Percentiles rank a stretch among this genome's conserved stretches.
Evolutionary conservation across 208 protist species (phyloP).

Genomic region (Endotrypanum monterogeii): DNA sequence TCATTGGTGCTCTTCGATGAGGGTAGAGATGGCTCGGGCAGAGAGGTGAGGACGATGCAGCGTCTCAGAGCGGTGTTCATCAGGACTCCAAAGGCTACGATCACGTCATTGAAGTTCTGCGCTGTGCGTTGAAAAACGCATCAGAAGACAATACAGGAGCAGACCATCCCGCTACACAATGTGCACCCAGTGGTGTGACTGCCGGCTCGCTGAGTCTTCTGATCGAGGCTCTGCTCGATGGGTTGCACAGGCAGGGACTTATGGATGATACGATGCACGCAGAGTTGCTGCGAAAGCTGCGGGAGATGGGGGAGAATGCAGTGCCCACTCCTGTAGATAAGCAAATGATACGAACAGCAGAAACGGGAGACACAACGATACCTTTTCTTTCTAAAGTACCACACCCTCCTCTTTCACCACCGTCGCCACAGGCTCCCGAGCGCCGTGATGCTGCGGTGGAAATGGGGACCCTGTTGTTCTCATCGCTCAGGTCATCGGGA

Average conservation of each 20-base stretch:
- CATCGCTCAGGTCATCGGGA: neutral
- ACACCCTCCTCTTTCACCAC: neutral
- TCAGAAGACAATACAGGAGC: neutral
- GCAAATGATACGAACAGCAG: neutral
- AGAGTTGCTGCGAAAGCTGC: conserved; percentile 9
- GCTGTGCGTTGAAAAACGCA: neutral
- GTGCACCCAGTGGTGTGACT: neutral
- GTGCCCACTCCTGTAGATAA: neutral
- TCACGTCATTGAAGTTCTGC: neutral
- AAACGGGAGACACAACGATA: neutral
- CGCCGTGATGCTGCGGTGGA: conserved; percentile 7
- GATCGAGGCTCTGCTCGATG: neutral
- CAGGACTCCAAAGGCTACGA: neutral
- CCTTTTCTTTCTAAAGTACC: conserved; percentile 14
- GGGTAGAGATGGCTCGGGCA: too few relatives aligned
- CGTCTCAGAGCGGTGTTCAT: neutral
- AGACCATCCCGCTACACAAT: too few relatives aligned
- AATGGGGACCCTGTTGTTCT: neutral
- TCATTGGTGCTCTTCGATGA: neutral
- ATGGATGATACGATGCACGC: conserved; percentile 1
- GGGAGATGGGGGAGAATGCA: neutral
- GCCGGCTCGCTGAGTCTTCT: neutral
- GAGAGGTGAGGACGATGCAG: neutral
- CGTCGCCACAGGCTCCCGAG: neutral
- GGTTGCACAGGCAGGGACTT: neutral